Percentiles rank a stretch among this genome's conserved stretches.
These are phyloP conservation scores for Plenodomus tracheiphilus DNA, from an alignment of 2,329 filamentous ascomycete species.

Conservation along the genomic window DNA sequence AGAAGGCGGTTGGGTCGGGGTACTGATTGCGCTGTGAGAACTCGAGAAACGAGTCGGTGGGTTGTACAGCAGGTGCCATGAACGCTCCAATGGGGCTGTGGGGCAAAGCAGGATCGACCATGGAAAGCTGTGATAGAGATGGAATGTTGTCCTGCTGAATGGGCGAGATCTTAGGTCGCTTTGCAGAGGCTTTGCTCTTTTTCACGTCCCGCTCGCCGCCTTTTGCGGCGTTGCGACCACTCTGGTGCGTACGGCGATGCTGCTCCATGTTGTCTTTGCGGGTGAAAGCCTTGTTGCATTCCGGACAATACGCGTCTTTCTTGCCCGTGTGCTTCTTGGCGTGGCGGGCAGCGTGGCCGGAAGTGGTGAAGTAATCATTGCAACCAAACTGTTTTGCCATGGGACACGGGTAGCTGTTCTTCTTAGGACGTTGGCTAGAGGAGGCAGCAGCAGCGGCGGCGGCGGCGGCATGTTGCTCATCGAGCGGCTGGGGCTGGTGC, in stretches of 20 bases:
- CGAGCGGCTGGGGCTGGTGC: not conserved
- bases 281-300: constrained; percentile 79
- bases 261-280: constrained; percentile 88
- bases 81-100: constrained; percentile 34
- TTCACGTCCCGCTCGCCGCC: constrained; percentile 40
- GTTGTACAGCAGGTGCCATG: constrained; percentile 35
- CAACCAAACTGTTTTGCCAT: constrained; percentile 72
- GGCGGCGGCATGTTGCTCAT: not conserved
- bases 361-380: constrained; percentile 80
- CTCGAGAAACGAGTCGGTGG: constrained; percentile 25
- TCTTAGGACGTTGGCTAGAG: constrained; percentile 50
- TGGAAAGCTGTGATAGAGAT: constrained; percentile 22
- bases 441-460: constrained; percentile 31
- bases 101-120: constrained; percentile 35
- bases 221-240: constrained; percentile 49
- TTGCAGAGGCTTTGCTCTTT: constrained; percentile 40
- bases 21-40: constrained; percentile 34
- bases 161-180: constrained; percentile 39
- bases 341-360: constrained; percentile 81
- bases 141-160: constrained; percentile 30
- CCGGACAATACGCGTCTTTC: constrained; percentile 71
- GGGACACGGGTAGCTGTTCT: constrained; percentile 76
- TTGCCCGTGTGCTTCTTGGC: constrained; percentile 83
- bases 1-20: constrained; percentile 33
- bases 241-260: constrained; percentile 75